A percentile compares a stretch with the other conserved stretches of the same genome.
Conservation (phyloP, 2,329 filamentous ascomycete genomes). For the Zarea fungicola region DNA sequence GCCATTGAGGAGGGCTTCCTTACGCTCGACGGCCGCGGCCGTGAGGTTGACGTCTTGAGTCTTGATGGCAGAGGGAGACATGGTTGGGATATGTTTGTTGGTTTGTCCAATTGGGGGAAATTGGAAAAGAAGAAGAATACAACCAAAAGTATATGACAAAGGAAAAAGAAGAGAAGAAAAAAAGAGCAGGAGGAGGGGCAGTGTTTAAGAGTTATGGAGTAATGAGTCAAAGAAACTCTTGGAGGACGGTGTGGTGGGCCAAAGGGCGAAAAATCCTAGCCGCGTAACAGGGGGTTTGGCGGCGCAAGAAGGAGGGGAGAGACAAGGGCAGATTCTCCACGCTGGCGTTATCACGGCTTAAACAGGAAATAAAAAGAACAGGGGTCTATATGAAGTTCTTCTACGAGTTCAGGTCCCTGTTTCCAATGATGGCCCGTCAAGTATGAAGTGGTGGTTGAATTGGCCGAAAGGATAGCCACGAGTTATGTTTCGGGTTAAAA, state of each 20-base stretch:
- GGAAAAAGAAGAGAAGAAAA: background rate
- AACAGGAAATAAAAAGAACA: background rate
- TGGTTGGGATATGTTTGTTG: conserved; percentile 22
- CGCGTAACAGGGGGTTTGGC: background rate
- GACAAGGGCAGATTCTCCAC: conserved; percentile 3
- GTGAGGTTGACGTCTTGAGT: conserved; percentile 47
- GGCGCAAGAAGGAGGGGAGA: background rate
- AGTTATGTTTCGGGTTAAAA: too few species aligned
- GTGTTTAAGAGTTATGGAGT: conserved; percentile 2
- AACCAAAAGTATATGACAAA: background rate
- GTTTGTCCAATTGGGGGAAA: background rate
- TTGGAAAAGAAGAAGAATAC: background rate
- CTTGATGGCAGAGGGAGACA: conserved; percentile 45
- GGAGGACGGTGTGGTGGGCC: background rate
- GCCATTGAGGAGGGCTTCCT: conserved; percentile 30
- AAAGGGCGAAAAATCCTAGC: background rate
- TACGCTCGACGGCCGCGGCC: conserved; percentile 46
- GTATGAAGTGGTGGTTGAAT: too few species aligned
- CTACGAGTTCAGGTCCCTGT: too few species aligned
- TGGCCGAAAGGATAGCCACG: too few species aligned
- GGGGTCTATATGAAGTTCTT: too few species aligned
- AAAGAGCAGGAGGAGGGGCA: background rate
- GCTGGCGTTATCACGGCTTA: conserved; percentile 6
- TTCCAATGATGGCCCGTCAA: too few species aligned
- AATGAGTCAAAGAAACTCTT: conserved; percentile 4